Conservation (phyloP, 768 basidiomycete species). For the Macrolepiota fuliginosa region DNA sequence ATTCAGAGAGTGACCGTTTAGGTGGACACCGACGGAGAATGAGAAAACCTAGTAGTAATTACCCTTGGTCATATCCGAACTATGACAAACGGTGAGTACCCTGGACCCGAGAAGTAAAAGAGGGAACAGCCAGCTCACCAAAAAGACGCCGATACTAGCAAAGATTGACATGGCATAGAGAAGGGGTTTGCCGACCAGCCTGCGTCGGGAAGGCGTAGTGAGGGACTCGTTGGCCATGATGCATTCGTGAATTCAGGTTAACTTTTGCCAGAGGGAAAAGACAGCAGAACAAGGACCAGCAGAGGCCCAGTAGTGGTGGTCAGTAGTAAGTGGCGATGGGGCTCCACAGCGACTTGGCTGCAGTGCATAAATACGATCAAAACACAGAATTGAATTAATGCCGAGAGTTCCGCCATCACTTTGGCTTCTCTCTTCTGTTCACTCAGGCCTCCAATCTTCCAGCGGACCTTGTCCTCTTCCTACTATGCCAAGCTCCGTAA, state of each 20-base stretch:
- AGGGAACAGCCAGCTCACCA: slow-evolving; percentile 48
- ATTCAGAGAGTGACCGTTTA: slow-evolving; percentile 10
- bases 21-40: slow-evolving; percentile 14
- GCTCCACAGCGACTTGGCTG: not conserved
- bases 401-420: slow-evolving; percentile 14
- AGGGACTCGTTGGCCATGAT: slow-evolving; percentile 44
- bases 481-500: slow-evolving; percentile 59
- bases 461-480: slow-evolving; percentile 4
- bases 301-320: not conserved
- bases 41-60: slow-evolving; percentile 13
- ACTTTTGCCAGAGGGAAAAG: slow-evolving; percentile 6
- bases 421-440: slow-evolving; percentile 15
- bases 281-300: not conserved
- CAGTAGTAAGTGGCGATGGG: not conserved
- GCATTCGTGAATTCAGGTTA: slow-evolving; percentile 33
- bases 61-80: slow-evolving; percentile 92
- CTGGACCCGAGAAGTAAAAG: not conserved
- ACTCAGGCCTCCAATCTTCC: not conserved
- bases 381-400: slow-evolving; percentile 14
- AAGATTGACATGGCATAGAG: slow-evolving; percentile 81
- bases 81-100: slow-evolving; percentile 22
- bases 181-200: slow-evolving; percentile 74
- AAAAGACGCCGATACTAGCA: slow-evolving; percentile 81
- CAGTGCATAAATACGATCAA: not conserved
- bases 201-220: slow-evolving; percentile 31